Conservation (phyloP, 352 stramenopile species). For the Phytopythium montanum region DNA sequence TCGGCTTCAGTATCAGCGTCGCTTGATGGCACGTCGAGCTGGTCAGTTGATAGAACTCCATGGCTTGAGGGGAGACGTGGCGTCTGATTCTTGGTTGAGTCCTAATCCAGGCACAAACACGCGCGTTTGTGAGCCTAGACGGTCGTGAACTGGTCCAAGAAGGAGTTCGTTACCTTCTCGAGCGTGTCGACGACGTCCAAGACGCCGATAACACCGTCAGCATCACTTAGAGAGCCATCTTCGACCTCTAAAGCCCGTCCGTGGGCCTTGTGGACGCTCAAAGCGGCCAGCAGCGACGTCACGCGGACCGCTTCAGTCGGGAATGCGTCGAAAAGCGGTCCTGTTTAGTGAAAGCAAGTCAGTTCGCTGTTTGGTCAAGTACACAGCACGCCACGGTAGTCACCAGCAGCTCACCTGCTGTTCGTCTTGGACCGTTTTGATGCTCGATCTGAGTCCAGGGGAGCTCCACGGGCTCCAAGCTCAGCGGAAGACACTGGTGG, state of each 20-base stretch:
- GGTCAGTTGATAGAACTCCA: not conserved
- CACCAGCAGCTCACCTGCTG: not conserved
- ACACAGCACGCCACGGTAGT: not conserved
- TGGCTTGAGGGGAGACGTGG: not conserved
- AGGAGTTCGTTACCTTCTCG: not conserved
- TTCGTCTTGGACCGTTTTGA: not conserved
- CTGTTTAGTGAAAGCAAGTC: not conserved
- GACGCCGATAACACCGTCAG: not conserved
- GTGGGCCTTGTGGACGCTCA: conserved; percentile 7
- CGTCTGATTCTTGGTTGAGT: not conserved
- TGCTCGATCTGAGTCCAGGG: conserved; percentile 24
- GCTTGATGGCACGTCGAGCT: not conserved
- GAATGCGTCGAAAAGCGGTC: conserved; percentile 31
- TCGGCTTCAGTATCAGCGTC: not conserved
- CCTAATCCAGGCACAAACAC: not conserved
- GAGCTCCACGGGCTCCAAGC: conserved; percentile 30
- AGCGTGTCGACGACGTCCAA: not conserved
- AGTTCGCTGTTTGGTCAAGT: not conserved
- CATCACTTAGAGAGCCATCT: not conserved
- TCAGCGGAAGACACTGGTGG: conserved; percentile 44
- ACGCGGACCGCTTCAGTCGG: conserved; percentile 18
- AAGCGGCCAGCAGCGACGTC: conserved; percentile 38
- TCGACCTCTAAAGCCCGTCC: not conserved
- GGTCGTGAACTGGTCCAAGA: too few species aligned
- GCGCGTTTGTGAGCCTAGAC: not conserved